Conservation (phyloP, 2,329 filamentous ascomycete species). For the Penicillium sp. region DNA sequence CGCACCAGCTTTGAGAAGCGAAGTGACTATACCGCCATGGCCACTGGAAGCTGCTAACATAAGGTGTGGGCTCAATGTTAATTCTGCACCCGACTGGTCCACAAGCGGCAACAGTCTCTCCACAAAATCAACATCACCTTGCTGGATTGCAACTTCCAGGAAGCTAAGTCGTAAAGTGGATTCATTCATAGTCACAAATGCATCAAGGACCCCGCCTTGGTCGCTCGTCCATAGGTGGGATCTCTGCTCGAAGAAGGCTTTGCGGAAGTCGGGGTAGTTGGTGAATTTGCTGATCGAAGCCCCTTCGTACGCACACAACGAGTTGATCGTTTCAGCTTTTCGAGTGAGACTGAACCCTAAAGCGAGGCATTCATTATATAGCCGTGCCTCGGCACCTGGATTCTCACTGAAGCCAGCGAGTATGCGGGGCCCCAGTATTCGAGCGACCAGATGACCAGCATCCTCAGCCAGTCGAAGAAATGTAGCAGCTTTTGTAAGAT, state of each 20-base stretch:
- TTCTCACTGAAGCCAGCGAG: neutral
- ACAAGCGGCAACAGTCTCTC: neutral
- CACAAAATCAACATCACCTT: conserved; percentile 8
- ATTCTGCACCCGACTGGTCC: neutral
- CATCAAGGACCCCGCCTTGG: neutral
- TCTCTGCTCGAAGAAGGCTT: neutral
- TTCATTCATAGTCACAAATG: neutral
- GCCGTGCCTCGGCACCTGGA: neutral
- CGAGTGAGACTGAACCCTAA: neutral
- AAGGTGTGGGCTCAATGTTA: neutral
- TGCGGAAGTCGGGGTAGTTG: conserved; percentile 2
- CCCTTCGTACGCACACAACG: neutral
- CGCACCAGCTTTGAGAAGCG: neutral
- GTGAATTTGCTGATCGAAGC: neutral
- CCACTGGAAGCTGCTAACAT: conserved; percentile 5
- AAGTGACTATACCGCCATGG: conserved; percentile 1
- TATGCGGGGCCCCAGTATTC: conserved; percentile 6
- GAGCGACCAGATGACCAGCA: conserved; percentile 6
- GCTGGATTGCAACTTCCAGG: conserved; percentile 8
- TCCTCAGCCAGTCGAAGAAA: conserved; percentile 10
- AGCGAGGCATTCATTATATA: conserved; percentile 10
- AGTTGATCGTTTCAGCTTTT: neutral
- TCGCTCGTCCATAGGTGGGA: neutral
- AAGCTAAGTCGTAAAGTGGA: neutral
- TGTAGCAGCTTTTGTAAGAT: conserved; percentile 3